Percentiles rank a stretch among this genome's conserved stretches.
Evolutionary conservation across 352 stramenopile genomes (phyloP).

Genomic region (Globisporangium sylvaticum): DNA sequence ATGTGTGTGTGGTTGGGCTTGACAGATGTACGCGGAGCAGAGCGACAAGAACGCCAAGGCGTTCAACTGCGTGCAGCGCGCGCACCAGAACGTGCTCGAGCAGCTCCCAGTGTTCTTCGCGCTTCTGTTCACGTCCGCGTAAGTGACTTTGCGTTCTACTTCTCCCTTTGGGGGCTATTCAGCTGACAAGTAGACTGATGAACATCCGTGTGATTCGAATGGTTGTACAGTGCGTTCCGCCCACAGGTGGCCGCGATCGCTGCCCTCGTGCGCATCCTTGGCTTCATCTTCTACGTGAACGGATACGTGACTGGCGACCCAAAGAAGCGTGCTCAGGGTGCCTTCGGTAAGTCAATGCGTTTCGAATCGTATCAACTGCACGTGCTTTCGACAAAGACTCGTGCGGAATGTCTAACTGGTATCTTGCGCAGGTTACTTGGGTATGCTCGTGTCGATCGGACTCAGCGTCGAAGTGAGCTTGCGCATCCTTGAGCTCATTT

Average conservation of each 20-base stretch:
- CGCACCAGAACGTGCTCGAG: slow-evolving; percentile 91
- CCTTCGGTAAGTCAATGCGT: too few species aligned
- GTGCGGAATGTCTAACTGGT: too few species aligned
- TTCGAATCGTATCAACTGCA: too few species aligned
- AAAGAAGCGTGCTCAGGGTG: slow-evolving; percentile 50
- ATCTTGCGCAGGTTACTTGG: slow-evolving; percentile 65
- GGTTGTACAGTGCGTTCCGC: slow-evolving; percentile 44
- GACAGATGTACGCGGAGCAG: slow-evolving; percentile 85
- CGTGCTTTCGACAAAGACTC: too few species aligned
- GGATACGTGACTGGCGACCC: slow-evolving; percentile 63
- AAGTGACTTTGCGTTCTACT: background rate
- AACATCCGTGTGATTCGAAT: background rate
- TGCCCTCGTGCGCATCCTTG: slow-evolving; percentile 46
- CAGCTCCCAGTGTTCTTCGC: slow-evolving; percentile 43
- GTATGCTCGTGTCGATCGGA: slow-evolving; percentile 25
- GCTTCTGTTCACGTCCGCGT: background rate
- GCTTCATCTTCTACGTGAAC: slow-evolving; percentile 63
- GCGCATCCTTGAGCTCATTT: slow-evolving; percentile 27
- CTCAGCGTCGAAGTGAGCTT: slow-evolving; percentile 33
- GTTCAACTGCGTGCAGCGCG: slow-evolving; percentile 91
- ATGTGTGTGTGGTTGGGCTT: too few species aligned
- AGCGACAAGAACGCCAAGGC: slow-evolving; percentile 85
- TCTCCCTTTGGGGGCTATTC: too few species aligned
- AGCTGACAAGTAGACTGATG: background rate
- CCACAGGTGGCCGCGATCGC: slow-evolving; percentile 54